Conservation (phyloP, 1,284 basidiomycete genomes). For the Vanrija sp. region DNA sequence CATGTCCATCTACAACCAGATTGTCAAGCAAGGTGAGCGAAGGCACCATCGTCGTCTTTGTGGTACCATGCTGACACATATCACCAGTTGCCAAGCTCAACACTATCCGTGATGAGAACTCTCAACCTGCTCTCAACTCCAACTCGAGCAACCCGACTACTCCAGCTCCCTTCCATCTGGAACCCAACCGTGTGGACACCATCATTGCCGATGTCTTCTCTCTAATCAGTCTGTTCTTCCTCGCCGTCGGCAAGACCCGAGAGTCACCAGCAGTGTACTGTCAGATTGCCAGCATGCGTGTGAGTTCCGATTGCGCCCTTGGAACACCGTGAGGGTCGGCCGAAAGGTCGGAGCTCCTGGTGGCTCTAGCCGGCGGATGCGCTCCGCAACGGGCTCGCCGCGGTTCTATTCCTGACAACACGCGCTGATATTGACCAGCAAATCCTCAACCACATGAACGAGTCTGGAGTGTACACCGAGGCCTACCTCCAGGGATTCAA, state of each 20-base stretch:
- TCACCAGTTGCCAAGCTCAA: conserved; percentile 63
- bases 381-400: neutral
- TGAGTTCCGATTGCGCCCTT: conserved; percentile 53
- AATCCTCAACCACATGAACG: conserved; percentile 89
- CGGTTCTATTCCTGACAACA: too few relatives aligned
- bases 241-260: conserved; percentile 87
- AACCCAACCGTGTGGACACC: conserved; percentile 81
- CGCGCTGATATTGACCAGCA: conserved; percentile 57
- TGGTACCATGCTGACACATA: neutral
- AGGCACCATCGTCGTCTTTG: neutral
- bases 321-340: conserved; percentile 2
- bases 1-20: conserved; percentile 84
- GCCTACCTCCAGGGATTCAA: conserved; percentile 81
- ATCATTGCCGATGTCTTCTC: conserved; percentile 90
- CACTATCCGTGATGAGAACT: conserved; percentile 68
- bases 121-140: conserved; percentile 16
- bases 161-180: conserved; percentile 47
- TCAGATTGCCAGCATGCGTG: conserved; percentile 88
- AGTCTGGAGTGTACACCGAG: conserved; percentile 88
- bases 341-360: neutral
- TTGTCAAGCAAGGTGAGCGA: conserved; percentile 82
- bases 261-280: conserved; percentile 91
- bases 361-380: neutral
- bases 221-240: conserved; percentile 83
- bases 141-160: conserved; percentile 1